phyloP scores from a whole-genome alignment of 108 stramenopile species.

The Chaetoceros muelleri region DNA sequence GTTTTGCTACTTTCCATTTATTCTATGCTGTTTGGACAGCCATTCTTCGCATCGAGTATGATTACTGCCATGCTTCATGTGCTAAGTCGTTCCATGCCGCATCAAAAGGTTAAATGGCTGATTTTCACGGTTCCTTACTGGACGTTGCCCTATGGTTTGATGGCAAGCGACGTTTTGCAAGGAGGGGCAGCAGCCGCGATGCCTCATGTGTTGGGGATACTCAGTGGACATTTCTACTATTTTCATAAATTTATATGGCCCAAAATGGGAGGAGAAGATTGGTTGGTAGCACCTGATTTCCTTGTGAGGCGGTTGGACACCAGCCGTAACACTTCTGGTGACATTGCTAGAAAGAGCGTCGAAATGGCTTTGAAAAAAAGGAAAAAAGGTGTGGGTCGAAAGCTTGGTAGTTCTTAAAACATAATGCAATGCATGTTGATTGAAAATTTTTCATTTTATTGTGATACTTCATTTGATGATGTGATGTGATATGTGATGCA shows the following conservation, averaged over 20 bases:
- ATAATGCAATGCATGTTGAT: too few relatives aligned
- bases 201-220: conserved; percentile 80
- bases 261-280: conserved; percentile 76
- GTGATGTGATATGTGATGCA: too few relatives aligned
- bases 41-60: conserved; percentile 69
- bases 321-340: conserved; percentile 19
- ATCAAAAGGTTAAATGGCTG: conserved; percentile 78
- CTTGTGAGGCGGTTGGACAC: conserved; percentile 47
- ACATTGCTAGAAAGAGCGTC: conserved; percentile 35
- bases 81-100: conserved; percentile 69
- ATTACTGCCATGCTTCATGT: conserved; percentile 87
- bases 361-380: conserved; percentile 48
- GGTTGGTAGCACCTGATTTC: conserved; percentile 69
- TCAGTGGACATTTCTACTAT: conserved; percentile 76
- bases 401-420: conserved; percentile 38
- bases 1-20: conserved; percentile 38
- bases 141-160: conserved; percentile 76
- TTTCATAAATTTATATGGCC: conserved; percentile 82
- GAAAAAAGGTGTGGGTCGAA: conserved; percentile 71
- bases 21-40: conserved; percentile 56
- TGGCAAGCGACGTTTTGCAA: conserved; percentile 77
- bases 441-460: too few relatives aligned
- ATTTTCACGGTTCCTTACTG: conserved; percentile 83
- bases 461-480: too few relatives aligned
- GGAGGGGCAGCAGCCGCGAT: conserved; percentile 50